Percentiles rank a stretch among this genome's conserved stretches.
phyloP scores from a whole-genome alignment of 2,329 filamentous ascomycete genomes.

The Aureobasidium sp. region DNA sequence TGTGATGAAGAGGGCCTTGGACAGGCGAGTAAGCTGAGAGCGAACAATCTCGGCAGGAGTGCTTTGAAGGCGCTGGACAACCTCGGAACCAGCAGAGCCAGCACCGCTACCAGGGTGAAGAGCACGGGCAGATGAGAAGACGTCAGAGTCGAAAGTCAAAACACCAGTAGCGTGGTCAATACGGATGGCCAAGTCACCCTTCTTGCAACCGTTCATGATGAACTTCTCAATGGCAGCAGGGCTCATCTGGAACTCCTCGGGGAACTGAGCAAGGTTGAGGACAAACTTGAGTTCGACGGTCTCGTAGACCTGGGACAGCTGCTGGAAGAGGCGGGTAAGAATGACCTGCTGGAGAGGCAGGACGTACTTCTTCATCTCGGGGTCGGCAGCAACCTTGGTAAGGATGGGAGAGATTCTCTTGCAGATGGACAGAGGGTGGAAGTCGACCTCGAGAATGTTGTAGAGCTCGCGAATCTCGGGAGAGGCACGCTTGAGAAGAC shows the following conservation, averaged over 20 bases:
- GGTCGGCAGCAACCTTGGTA: conserved; percentile 82
- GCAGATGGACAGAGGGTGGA: conserved; percentile 97
- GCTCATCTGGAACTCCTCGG: conserved; percentile 89
- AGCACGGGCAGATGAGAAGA: conserved; percentile 95
- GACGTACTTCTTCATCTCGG: conserved; percentile 97
- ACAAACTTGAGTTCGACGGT: conserved; percentile 93
- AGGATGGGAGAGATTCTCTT: conserved; percentile 98
- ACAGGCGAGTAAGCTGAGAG: conserved; percentile 84
- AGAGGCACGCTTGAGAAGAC: conserved; percentile 81
- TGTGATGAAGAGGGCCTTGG: conserved; percentile 84
- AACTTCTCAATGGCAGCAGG: conserved; percentile 96
- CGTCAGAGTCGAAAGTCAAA: conserved; percentile 94
- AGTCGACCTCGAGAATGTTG: conserved; percentile 98
- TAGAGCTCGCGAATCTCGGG: conserved; percentile 96
- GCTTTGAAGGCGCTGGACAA: conserved; percentile 93
- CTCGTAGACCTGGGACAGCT: conserved; percentile 97
- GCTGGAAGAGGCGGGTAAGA: conserved; percentile 95
- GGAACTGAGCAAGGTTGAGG: conserved; percentile 88
- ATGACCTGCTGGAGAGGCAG: conserved; percentile 96
- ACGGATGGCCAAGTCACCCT: conserved; percentile 92
- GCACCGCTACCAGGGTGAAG: conserved; percentile 75
- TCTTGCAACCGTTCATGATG: conserved; percentile 99
- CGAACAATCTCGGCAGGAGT: conserved; percentile 97
- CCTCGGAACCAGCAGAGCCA: conserved; percentile 81
- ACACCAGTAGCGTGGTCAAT: conserved; percentile 94